These are phyloP conservation scores for Styphnolobium japonicum DNA, from an alignment of 306 rosid genomes.

Conservation along the genomic window DNA sequence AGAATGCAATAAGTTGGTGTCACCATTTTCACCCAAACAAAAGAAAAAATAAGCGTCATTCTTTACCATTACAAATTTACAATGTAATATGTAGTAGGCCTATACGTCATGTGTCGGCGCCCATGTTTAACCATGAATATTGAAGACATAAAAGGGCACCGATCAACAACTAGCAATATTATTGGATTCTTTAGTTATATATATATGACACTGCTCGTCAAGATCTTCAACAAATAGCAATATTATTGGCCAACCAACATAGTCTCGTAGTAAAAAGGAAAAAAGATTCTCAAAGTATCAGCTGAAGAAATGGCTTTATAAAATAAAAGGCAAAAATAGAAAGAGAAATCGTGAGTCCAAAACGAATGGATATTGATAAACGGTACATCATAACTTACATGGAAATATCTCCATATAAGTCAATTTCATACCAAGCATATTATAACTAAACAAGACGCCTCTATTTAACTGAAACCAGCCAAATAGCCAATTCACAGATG, in stretches of 20 bases:
- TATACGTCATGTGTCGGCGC: background rate
- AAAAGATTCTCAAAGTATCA: background rate
- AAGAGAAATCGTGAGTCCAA: background rate
- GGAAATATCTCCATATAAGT: background rate
- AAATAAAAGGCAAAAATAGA: background rate
- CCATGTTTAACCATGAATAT: background rate
- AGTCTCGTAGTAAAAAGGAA: background rate
- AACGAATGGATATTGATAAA: background rate
- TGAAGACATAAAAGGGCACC: background rate
- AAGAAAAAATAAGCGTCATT: background rate
- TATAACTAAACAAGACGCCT: background rate
- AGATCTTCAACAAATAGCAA: background rate
- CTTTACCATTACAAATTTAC: constrained; percentile 10
- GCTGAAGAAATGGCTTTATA: background rate
- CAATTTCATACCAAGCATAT: background rate
- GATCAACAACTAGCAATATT: background rate
- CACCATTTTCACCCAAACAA: background rate
- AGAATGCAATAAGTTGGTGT: constrained; percentile 27
- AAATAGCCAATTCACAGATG: background rate
- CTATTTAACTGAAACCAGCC: background rate
- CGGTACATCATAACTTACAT: background rate
- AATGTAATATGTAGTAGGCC: background rate
- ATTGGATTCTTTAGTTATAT: constrained; percentile 9
- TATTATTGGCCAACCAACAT: background rate
- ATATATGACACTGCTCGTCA: background rate